Conservation (phyloP, 176 grass and related monocot species). For the Oryza rufipogon region DNA sequence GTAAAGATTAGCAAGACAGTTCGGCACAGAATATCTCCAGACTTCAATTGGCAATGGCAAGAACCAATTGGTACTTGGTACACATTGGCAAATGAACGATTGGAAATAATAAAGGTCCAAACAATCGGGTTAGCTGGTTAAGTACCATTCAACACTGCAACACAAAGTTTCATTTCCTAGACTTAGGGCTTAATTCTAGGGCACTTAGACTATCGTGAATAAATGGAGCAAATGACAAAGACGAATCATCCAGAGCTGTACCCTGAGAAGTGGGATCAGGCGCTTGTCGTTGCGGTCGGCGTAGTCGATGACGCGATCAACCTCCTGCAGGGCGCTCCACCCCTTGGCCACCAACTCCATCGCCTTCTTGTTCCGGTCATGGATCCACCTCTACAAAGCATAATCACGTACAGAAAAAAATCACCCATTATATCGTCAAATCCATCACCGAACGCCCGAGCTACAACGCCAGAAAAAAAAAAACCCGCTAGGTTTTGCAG, state of each 20-base stretch:
- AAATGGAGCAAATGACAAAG: neutral
- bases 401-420: neutral
- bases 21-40: neutral
- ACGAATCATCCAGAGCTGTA: constrained; percentile 32
- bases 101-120: neutral
- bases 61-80: neutral
- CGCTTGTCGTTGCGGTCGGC: constrained; percentile 78
- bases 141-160: neutral
- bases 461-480: too few species aligned
- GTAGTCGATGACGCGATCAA: constrained; percentile 88
- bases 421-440: neutral
- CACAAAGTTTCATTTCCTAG: neutral
- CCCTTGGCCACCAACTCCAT: constrained; percentile 91
- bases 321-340: constrained; percentile 92
- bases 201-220: neutral
- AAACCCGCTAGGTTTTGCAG: neutral
- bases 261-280: constrained; percentile 81
- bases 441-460: neutral
- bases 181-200: neutral
- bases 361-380: constrained; percentile 87
- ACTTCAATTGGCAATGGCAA: neutral
- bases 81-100: neutral
- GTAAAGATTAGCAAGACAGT: neutral
- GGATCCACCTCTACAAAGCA: constrained; percentile 67
- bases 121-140: neutral